Percentiles rank a stretch among this genome's conserved stretches.
These are phyloP conservation scores for Aspergillus novofumigatus DNA, from an alignment of 2,329 filamentous ascomycete species.

Conservation along the genomic window DNA sequence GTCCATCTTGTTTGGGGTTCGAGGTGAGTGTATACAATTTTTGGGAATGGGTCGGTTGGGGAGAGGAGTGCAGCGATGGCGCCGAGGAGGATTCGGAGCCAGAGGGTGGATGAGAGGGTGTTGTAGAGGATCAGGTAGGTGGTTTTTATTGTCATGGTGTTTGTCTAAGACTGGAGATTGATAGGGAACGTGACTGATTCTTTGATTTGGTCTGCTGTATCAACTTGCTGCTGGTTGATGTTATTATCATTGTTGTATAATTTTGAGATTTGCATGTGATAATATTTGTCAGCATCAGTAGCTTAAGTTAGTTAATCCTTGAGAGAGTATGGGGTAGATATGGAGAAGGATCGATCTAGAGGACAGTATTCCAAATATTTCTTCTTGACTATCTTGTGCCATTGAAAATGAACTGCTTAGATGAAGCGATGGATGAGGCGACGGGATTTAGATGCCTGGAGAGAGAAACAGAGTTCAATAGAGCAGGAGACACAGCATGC, in stretches of 20 bases:
- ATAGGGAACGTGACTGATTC: background rate
- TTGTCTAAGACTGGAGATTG: background rate
- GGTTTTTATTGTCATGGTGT: background rate
- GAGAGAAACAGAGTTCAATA: background rate
- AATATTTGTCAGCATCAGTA: background rate
- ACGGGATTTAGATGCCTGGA: background rate
- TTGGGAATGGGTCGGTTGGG: background rate
- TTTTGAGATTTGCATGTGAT: background rate
- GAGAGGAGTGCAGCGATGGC: constrained; percentile 7
- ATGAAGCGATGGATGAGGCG: background rate
- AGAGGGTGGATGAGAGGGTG: constrained; percentile 17
- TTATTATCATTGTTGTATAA: too few species aligned
- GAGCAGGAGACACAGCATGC: background rate
- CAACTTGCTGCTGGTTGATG: background rate
- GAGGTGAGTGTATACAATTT: constrained; percentile 15
- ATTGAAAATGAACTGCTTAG: background rate
- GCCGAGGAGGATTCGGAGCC: constrained; percentile 21
- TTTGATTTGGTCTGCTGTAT: background rate
- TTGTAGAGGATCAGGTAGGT: constrained; percentile 26
- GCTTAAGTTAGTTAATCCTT: too few species aligned
- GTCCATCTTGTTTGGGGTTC: constrained; percentile 24
- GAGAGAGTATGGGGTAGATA: background rate
- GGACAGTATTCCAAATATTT: background rate
- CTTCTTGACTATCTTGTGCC: background rate
- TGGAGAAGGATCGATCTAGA: background rate